Percentiles rank a stretch among this genome's conserved stretches.
Conservation (phyloP, 1,139 yeast genomes). For the Geotrichum citri-aurantii region DNA sequence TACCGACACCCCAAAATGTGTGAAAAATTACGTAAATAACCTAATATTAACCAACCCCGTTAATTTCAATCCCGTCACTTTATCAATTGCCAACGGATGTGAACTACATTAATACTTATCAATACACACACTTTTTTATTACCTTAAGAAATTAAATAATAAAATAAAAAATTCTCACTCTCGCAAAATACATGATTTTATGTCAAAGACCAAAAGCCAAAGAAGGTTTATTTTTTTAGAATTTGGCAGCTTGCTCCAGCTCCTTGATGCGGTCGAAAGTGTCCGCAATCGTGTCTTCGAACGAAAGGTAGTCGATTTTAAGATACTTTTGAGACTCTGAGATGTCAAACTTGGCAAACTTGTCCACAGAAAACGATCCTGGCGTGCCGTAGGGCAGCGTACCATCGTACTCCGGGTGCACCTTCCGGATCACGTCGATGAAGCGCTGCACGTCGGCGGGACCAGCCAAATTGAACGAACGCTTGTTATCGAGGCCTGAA, state of each 20-base stretch:
- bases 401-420: conserved; percentile 13
- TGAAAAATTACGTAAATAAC: no score
- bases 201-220: no score
- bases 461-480: conserved; percentile 38
- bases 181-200: neutral
- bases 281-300: conserved; percentile 24
- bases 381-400: conserved; percentile 13
- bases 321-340: conserved; percentile 22
- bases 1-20: no score
- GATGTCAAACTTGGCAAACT: conserved; percentile 19
- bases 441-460: conserved; percentile 33
- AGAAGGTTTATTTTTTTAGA: neutral
- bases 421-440: conserved; percentile 34
- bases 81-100: no score
- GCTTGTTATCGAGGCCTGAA: conserved; percentile 33
- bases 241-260: neutral
- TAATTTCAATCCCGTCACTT: no score
- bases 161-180: neutral
- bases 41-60: no score
- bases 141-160: no score
- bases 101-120: no score
- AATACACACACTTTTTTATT: no score
- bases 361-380: conserved; percentile 3
- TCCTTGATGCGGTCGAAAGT: conserved; percentile 21
- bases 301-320: conserved; percentile 24